Evolutionary conservation across 345 rosid genomes (phyloP).

Genomic region (Pistacia vera): DNA sequence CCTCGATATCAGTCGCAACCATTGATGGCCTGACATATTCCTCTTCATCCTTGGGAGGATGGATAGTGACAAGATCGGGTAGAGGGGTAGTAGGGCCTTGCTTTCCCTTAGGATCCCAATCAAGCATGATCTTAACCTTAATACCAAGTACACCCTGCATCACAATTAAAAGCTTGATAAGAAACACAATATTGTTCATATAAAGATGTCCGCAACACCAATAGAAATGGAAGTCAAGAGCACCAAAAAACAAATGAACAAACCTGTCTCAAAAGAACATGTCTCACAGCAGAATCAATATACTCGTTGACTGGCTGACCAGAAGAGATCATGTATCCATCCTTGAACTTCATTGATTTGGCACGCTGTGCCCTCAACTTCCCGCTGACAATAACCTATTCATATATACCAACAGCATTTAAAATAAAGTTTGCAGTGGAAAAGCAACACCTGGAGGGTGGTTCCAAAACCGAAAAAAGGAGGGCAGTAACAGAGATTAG

Average conservation of each 20-base stretch:
- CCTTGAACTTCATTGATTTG: slow-evolving; percentile 94
- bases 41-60: slow-evolving; percentile 77
- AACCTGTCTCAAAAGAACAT: slow-evolving; percentile 91
- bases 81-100: slow-evolving; percentile 73
- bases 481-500: neutral
- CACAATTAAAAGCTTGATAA: slow-evolving; percentile 1
- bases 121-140: slow-evolving; percentile 88
- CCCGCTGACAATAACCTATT: slow-evolving; percentile 90
- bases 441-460: neutral
- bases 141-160: slow-evolving; percentile 84
- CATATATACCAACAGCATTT: neutral
- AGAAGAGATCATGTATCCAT: slow-evolving; percentile 94
- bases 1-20: slow-evolving; percentile 37
- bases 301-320: slow-evolving; percentile 92
- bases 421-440: neutral
- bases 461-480: neutral
- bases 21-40: slow-evolving; percentile 22
- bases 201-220: neutral
- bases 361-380: slow-evolving; percentile 91
- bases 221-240: neutral
- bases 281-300: slow-evolving; percentile 90
- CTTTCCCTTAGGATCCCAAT: slow-evolving; percentile 90
- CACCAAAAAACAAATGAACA: neutral
- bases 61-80: slow-evolving; percentile 83
- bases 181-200: neutral